These are phyloP conservation scores for Ophiostoma australiae DNA, from an alignment of 2,329 filamentous ascomycete genomes.

Conservation along the genomic window DNA sequence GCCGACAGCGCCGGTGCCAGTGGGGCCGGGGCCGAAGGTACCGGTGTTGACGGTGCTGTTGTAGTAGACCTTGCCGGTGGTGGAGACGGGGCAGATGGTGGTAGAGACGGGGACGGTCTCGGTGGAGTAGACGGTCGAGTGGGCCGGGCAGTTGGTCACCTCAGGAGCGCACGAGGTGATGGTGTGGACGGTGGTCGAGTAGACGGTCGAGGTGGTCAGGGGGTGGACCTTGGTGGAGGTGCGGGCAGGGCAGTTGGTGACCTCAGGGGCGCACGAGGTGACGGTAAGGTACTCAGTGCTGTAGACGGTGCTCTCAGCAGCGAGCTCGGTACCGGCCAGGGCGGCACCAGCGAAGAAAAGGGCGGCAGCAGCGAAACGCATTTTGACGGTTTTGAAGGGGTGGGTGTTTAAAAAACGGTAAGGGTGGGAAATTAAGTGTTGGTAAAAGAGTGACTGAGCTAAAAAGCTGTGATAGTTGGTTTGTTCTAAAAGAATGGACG, in stretches of 20 bases:
- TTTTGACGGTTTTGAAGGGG: conserved; percentile 45
- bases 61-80: conserved; percentile 26
- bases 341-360: conserved; percentile 44
- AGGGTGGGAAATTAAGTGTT: conserved; percentile 21
- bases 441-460: conserved; percentile 27
- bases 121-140: conserved; percentile 38
- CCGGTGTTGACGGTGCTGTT: conserved; percentile 24
- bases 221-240: conserved; percentile 33
- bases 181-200: conserved; percentile 55
- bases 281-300: conserved; percentile 55
- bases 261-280: conserved; percentile 53
- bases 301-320: conserved; percentile 46
- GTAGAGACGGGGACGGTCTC: conserved; percentile 41
- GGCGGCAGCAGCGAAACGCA: conserved; percentile 56
- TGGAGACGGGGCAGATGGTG: conserved; percentile 40
- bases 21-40: neutral
- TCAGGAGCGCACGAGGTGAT: conserved; percentile 57
- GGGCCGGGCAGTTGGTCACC: conserved; percentile 55
- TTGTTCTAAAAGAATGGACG: conserved; percentile 38
- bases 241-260: conserved; percentile 47
- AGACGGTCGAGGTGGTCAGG: conserved; percentile 44
- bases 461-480: conserved; percentile 29
- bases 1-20: conserved; percentile 11
- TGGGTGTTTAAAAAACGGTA: conserved; percentile 16
- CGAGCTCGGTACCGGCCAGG: conserved; percentile 32